Evolutionary conservation across 768 basidiomycete genomes (phyloP), one percentile per base, ranked within the genome.

Genomic region (Russula sp.): DNA sequence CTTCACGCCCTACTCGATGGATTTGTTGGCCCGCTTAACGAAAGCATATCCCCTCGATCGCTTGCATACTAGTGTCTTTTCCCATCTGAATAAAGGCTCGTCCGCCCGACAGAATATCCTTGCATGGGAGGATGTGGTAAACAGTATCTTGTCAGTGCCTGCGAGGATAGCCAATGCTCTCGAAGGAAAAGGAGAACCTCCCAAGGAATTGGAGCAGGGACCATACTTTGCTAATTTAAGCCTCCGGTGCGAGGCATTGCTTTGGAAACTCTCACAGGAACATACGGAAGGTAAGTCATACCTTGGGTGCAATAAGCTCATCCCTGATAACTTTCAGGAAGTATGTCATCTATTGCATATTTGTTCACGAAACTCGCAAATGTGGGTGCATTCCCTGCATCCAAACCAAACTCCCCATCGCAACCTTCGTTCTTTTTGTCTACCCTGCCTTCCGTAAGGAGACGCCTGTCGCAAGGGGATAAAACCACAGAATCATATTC

Each of bases 51-150:
- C 89, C 5, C 72, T 94, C 42, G 85, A 89, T 65, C 77, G 84
- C 49, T 71, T 93, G 36, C 82, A 87, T 70, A 67, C 71, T n/a
- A 75, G 80, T 11, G 68, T 86, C 18, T 84, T 80, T 68, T 64
- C 72, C 18, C 60, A n/a, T 47, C 60, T 65, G 22, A 59, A 48
- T 25, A 65, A 57, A 5, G 60, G 48, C 35, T 51, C 67, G 38
- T 66, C 58, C 18, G 46, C 57, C 7, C 70, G 74, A 52, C 73
- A 72, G 60, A 71, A 70, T 43, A 67, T 7, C 32, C 42, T 80
- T 22, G 68, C 69, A 48, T 97, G 94, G 94, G 88, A 90, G 65
- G 87, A 93, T 66, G 83, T 80, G 65, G 81, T 94, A 25, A 82
- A 81, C 36, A 79, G 82, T 60, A 56, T 86, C 2, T 76, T 85